Base-by-base conservation (phyloP, 2,329 filamentous ascomycete species). In the Fusarium beomiforme region DNA sequence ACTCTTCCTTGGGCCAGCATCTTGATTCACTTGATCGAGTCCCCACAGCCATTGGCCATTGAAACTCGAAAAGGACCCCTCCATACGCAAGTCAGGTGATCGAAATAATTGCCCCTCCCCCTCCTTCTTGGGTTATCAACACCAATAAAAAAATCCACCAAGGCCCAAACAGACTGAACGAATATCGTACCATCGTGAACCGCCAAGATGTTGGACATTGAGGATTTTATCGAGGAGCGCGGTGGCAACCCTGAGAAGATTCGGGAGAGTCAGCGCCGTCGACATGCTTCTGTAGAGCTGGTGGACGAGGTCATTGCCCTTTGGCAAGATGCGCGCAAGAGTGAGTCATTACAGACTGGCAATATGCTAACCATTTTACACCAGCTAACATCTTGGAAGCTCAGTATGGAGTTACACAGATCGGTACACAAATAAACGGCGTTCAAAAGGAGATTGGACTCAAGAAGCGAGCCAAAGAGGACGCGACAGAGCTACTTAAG, bases 401-500 rank as follows among this genome's bases (percentile, higher is more conserved):
- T 58, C 89, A 93, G 67, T 96, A 95, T 79, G 89, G 88, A 59
- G 92, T 91, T 11, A 93, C 91, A 23, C 93, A 97, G 81, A 88
- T 96, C 75, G 92, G 92, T 73, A 90, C 90, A 76, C 90, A 93
- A 84, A 95, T 97, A 82, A 98, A 98, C 83, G 90, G 89, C 23
- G 88, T 94, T 33, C 93, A 97, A 81, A 97, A 97, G 83, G 90
- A 94, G 80, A 97, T 98, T 79, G 94, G 93, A 21, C 85, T 89
- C 77, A 97, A 95, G 87, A 97, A 97, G 85, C 97, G 97, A 89
- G 91, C 91, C 75, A 97, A 98, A 86, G 94, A 97, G 84, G 90
- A 95, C 80, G 94, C 94, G 42, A 89, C 89, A 74, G 92, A 94
- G 42, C 85, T 98, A 67, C 85, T 98, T 64, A 85, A 91, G 78